These are phyloP conservation scores for Diaporthe nobilis DNA, from an alignment of 2,329 filamentous ascomycete species.

Conservation along the genomic window DNA sequence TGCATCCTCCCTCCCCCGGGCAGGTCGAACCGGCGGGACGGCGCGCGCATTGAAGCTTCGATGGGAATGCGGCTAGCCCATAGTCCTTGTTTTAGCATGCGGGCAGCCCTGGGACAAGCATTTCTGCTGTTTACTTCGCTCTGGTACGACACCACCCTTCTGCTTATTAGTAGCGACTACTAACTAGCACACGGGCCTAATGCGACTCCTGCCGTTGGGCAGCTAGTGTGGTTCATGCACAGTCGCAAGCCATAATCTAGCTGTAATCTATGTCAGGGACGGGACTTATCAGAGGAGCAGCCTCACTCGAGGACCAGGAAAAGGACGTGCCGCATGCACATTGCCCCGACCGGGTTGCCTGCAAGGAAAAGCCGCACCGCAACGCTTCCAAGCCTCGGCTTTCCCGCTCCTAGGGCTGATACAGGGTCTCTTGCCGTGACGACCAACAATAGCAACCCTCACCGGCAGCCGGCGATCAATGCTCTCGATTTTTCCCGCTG, in stretches of 20 bases:
- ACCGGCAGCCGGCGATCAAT: neutral
- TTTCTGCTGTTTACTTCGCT: neutral
- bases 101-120: neutral
- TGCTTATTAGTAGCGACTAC: neutral
- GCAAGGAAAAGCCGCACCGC: constrained; percentile 17
- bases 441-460: constrained; percentile 1
- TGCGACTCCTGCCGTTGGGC: constrained; percentile 23
- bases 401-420: constrained; percentile 30
- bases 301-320: neutral
- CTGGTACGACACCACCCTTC: neutral
- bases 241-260: neutral
- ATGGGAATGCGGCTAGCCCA: constrained; percentile 23
- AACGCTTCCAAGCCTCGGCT: constrained; percentile 3
- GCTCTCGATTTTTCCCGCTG: neutral
- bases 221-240: constrained; percentile 33
- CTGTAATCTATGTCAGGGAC: neutral
- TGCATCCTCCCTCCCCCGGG: neutral
- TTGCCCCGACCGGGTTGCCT: neutral
- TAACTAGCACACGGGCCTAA: neutral
- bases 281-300: neutral
- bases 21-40: constrained; percentile 30
- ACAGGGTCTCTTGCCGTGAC: constrained; percentile 14
- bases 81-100: constrained; percentile 9
- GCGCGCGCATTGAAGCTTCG: constrained; percentile 29
- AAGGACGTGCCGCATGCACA: neutral